Evolutionary conservation across 176 grass and related monocot genomes (phyloP).

Genomic region (Pharus latifolius): DNA sequence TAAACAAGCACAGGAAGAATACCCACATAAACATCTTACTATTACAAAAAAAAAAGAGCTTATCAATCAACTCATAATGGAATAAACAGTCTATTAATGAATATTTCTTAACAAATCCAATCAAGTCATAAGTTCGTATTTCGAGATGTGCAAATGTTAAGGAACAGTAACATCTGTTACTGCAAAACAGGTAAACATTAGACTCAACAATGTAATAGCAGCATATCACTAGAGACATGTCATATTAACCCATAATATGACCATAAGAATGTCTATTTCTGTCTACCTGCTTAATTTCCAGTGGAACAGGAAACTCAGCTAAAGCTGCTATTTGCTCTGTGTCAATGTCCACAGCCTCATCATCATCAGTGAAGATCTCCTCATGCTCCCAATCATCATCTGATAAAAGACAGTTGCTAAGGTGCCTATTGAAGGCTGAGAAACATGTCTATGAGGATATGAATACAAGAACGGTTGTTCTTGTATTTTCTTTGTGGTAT

Average conservation of each 20-base stretch:
- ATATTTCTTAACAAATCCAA: conserved; percentile 9
- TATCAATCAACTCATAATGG: neutral
- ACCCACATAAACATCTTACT: neutral
- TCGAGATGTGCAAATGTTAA: neutral
- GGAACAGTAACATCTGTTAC: too few relatives aligned
- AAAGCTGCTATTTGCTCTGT: conserved; percentile 86
- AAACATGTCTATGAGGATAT: neutral
- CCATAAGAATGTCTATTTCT: neutral
- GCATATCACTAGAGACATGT: neutral
- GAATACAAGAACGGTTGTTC: neutral
- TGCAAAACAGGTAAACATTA: neutral
- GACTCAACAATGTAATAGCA: neutral
- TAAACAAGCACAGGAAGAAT: neutral
- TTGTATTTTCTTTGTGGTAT: too few relatives aligned
- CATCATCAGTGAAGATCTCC: conserved; percentile 95
- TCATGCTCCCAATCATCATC: conserved; percentile 99
- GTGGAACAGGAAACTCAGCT: conserved; percentile 91
- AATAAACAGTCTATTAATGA: neutral
- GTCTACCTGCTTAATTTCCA: conserved; percentile 96
- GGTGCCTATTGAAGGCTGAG: neutral
- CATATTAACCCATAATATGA: neutral
- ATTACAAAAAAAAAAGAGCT: neutral
- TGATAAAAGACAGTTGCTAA: conserved; percentile 20
- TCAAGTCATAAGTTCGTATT: neutral
- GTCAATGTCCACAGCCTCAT: conserved; percentile 90